Evolutionary conservation across 2,329 filamentous ascomycete species (phyloP), one percentile per base, ranked within the genome.

Genomic region (Dryadomyces sulphureus): DNA sequence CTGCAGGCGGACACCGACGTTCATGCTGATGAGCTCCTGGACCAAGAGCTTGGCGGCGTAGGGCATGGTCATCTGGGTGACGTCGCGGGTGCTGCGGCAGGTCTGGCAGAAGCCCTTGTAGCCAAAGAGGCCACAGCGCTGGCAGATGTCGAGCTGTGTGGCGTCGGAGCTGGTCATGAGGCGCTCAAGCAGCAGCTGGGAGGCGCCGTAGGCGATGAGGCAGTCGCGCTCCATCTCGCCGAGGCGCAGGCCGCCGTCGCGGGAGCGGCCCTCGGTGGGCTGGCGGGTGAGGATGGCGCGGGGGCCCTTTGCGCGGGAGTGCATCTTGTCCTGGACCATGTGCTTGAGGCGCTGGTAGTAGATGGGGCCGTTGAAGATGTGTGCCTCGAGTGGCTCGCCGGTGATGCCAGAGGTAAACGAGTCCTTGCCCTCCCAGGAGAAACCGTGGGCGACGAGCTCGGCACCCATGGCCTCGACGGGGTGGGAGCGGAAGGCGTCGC

Each of bases 291-390:
- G 72, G 53, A 94, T 92, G 22, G 90, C 90, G 12, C 85, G 76
- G 0, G 92, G 93, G 0, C 93, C 93, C 14, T 87, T 81, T 2
- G 90, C 81, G 50, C 92, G 86, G 27, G 86, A 90, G 66, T 98
- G 92, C 92, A 98, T 96, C 68, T 98, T 98, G 62, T 98, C 92
- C 63, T 96, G 89, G 4, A 98, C 92, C 92, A 98, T 98, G 73
- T 98, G 92, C 75, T 98, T 98, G 53, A 98, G 77, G 54, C 94
- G 94, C 69, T 98, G 92, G 69, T 98, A 98, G 70, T 94, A 98
- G 64, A 98, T 98, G 11, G 92, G 92, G 0, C 92, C 92, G 61
- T 94, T 94, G 72, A 96, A 98, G 59, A 98, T 88, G 65, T 96
- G 96, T 12, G 89, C 89, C 52, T 94, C 88, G 6, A 96, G 72